A percentile compares a stretch with the other conserved stretches of the same genome.
Evolutionary conservation across 345 rosid genomes (phyloP).

Genomic region (Euphorbia pulcherrima): DNA sequence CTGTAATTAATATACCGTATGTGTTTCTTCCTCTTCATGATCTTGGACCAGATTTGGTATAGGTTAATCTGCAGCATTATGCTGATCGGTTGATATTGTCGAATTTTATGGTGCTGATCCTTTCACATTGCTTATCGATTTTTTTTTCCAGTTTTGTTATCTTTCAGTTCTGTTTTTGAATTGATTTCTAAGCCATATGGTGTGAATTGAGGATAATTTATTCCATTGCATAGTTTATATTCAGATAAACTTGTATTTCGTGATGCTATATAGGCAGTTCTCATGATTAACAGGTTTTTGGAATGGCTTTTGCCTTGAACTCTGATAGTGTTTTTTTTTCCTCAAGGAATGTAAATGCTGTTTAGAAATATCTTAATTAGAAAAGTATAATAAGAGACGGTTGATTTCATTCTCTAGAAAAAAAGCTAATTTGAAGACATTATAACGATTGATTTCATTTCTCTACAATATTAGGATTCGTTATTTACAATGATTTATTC

Average conservation of each 20-base stretch:
- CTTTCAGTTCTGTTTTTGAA: neutral
- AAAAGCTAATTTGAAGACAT: neutral
- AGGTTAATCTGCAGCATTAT: neutral
- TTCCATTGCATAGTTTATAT: neutral
- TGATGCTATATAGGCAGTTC: neutral
- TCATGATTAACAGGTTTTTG: neutral
- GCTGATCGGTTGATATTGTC: neutral
- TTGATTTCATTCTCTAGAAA: too few relatives aligned
- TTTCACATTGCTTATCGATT: neutral
- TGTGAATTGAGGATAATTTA: neutral
- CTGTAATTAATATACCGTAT: neutral
- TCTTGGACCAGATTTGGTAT: neutral
- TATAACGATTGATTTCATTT: too few relatives aligned
- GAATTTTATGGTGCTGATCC: neutral
- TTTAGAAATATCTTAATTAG: too few relatives aligned
- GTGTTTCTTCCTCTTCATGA: neutral
- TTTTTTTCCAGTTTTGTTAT: neutral
- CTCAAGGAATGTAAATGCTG: too few relatives aligned
- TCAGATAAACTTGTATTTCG: neutral
- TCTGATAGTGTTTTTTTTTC: neutral
- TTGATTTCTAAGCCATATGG: neutral
- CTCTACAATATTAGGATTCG: too few relatives aligned
- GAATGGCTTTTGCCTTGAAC: neutral
- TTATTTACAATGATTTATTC: neutral
- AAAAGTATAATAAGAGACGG: too few relatives aligned